phyloP scores from a whole-genome alignment of 805 yeast species.

The Pichia deserticola region DNA sequence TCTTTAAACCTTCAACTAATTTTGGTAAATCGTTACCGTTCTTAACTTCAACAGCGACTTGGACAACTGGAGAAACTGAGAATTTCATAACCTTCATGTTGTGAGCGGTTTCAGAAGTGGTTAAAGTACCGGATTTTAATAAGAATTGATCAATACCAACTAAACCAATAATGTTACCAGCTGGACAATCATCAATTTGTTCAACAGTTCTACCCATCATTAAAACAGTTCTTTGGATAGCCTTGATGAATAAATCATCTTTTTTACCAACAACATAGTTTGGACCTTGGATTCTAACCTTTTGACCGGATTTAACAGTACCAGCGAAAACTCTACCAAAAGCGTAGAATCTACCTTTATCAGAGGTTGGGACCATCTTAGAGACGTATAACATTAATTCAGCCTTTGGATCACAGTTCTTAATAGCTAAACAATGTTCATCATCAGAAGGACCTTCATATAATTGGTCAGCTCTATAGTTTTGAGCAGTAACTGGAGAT shows the following conservation, averaged over 20 bases:
- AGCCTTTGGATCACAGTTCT: conserved; percentile 96
- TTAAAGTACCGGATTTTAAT: conserved; percentile 98
- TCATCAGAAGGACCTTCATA: conserved; percentile 99
- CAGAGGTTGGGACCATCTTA: conserved; percentile 99
- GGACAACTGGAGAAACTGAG: conserved; percentile 99
- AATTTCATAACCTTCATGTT: conserved; percentile 99
- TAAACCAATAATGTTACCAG: conserved; percentile 99
- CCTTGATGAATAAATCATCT: conserved; percentile 94
- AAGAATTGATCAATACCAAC: conserved; percentile 99
- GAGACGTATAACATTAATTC: conserved; percentile 99
- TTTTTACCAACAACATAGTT: conserved; percentile 98
- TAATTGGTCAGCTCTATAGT: conserved; percentile 97
- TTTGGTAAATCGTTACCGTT: conserved; percentile 99
- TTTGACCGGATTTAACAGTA: conserved; percentile 97
- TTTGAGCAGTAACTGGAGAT: conserved; percentile 99
- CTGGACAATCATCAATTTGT: conserved; percentile 98
- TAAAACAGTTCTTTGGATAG: conserved; percentile 97
- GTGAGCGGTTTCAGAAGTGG: conserved; percentile 95
- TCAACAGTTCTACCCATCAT: conserved; percentile 99
- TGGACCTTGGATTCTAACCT: conserved; percentile 99
- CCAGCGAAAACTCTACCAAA: conserved; percentile 99
- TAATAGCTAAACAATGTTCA: conserved; percentile 83
- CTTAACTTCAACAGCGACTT: conserved; percentile 99
- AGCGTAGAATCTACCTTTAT: conserved; percentile 99
- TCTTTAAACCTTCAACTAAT: conserved; percentile 99